These are phyloP conservation scores for Suillus paluster DNA, from an alignment of 768 basidiomycete genomes.

Conservation along the genomic window DNA sequence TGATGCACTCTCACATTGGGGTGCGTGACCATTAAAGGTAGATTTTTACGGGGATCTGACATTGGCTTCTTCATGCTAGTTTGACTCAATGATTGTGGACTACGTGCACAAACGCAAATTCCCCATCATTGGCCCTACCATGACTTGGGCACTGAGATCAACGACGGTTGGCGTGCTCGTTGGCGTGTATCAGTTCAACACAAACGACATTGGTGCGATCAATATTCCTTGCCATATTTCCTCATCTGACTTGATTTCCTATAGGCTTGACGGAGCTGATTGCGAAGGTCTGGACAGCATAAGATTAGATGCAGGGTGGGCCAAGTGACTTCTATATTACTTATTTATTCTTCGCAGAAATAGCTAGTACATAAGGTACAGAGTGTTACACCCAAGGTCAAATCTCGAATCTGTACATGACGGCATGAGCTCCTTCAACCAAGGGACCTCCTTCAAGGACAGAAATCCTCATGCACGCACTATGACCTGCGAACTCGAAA, in stretches of 20 bases:
- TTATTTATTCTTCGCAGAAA: too few relatives aligned
- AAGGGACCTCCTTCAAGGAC: neutral
- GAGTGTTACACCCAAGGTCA: too few relatives aligned
- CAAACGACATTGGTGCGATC: conserved; percentile 91
- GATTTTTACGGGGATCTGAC: neutral
- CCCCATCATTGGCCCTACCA: conserved; percentile 72
- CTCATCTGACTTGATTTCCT: neutral
- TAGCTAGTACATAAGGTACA: neutral
- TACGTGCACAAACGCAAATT: conserved; percentile 95
- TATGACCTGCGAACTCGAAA: too few relatives aligned
- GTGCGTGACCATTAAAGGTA: conserved; percentile 48
- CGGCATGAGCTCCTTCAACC: too few relatives aligned
- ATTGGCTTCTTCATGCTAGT: conserved; percentile 47
- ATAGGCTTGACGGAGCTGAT: conserved; percentile 87
- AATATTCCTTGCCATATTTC: conserved; percentile 7
- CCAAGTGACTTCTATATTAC: too few relatives aligned
- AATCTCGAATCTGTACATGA: too few relatives aligned
- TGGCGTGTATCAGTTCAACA: conserved; percentile 98
- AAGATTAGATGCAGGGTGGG: conserved; percentile 15
- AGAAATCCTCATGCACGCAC: too few relatives aligned
- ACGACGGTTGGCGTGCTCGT: conserved; percentile 82
- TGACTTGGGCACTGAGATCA: conserved; percentile 77
- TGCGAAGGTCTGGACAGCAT: conserved; percentile 83
- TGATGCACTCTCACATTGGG: conserved; percentile 96
- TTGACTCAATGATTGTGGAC: conserved; percentile 79